Evolutionary conservation across 2,329 filamentous ascomycete genomes (phyloP), one percentile per base, ranked within the genome.

Genomic region (Coniochaeta pulveracea): DNA sequence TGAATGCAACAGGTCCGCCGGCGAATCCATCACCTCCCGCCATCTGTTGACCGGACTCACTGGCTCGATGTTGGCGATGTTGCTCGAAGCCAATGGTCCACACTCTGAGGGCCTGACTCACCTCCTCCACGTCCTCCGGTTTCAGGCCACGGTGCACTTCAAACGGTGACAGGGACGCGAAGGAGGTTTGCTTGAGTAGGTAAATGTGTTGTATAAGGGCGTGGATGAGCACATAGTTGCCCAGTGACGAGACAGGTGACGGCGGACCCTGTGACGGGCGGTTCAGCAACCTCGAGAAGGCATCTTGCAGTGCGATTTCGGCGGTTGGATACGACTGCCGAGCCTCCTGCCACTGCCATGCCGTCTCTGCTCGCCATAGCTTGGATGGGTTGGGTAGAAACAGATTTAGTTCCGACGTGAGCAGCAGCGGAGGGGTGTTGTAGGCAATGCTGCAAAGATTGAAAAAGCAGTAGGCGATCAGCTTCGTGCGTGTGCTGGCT

Each of bases 201-300:
- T 78, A 84, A 11, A 85, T 76, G 40, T 83, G 77, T 44, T 85
- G 80, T 9, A 84, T 67, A 16, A 85, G 51, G 4, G 77, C 78
- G 45, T 84, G 78, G 3, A 85, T 78, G 21, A 85, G 60, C 6
- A 82, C 69, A 42, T 85, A 83, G 44, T 80, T 80, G 1, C 78
- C 80, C 6, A 81, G 54, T 0, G 74, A 72, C 0, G 71, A 73
- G 36, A 73, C 58, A 27, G 65, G 63, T 1, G 61, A 53, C 1
- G 64, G 63, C 1, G 68, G 57, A 0, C 57, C 59, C 39, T 69
- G 63, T 1, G 60, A 56, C 3, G 61, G 55, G 22, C 72, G 64
- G 17, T 68, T 61, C 22, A 79, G 61, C 0, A 78, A 55, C 25
- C 66, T 57, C 5, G 63, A 61, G 30, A 79, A 66, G 1, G 70